A percentile compares a stretch with the other conserved stretches of the same genome.
These are phyloP conservation scores for Hypoxylon sp. DNA, from an alignment of 2,329 filamentous ascomycete genomes.

Conservation along the genomic window DNA sequence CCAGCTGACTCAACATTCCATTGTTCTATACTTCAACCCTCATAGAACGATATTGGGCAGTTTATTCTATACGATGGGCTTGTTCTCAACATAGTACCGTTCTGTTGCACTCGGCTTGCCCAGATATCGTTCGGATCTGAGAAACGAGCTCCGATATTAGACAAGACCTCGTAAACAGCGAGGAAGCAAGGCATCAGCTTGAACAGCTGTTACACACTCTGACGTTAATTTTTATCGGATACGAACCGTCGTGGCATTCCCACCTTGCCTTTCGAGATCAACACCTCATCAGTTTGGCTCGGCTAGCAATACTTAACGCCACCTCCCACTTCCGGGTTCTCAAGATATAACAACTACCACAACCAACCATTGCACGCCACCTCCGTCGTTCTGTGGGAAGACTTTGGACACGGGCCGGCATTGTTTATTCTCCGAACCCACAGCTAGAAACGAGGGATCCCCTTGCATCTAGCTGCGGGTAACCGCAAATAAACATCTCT, in stretches of 20 bases:
- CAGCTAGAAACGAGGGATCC: conserved; percentile 22
- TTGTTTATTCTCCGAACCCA: conserved; percentile 26
- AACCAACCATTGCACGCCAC: conserved; percentile 20
- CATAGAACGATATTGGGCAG: conserved; percentile 1
- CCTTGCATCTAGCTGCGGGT: conserved; percentile 47
- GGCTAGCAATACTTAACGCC: conserved; percentile 8
- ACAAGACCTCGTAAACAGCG: conserved; percentile 15
- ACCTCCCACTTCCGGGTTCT: conserved; percentile 15
- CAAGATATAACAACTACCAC: conserved; percentile 18
- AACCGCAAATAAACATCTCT: conserved; percentile 44
- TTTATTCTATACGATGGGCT: conserved; percentile 14
- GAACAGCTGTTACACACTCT: conserved; percentile 7
- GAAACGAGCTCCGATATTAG: neutral
- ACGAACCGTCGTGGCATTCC: conserved; percentile 29
- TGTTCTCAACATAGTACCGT: conserved; percentile 12
- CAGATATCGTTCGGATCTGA: neutral
- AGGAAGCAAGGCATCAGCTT: conserved; percentile 8
- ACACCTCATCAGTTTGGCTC: neutral
- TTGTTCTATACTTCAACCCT: conserved; percentile 14
- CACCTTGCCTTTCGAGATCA: conserved; percentile 19
- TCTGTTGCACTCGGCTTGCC: conserved; percentile 7
- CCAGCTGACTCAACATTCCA: neutral
- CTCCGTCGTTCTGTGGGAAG: conserved; percentile 6
- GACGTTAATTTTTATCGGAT: conserved; percentile 28
- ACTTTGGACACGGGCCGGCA: conserved; percentile 12